phyloP scores from a whole-genome alignment of 2,329 filamentous ascomycete species.

The Peltaster fructicola region DNA sequence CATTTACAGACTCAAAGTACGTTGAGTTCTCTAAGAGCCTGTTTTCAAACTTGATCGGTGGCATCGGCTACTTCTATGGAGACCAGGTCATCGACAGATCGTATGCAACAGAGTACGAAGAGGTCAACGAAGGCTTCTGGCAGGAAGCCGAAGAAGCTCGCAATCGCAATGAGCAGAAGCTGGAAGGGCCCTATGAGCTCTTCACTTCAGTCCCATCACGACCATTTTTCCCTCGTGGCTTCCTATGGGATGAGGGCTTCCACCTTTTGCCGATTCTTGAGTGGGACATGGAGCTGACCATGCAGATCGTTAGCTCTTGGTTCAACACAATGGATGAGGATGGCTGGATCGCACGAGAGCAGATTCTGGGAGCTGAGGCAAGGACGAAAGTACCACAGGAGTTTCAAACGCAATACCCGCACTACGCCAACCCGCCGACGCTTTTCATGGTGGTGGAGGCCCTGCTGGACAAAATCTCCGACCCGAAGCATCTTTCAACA shows the following conservation, averaged over 20 bases:
- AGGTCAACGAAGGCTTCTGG: constrained; percentile 93
- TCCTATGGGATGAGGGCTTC: constrained; percentile 97
- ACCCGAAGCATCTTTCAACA: neutral
- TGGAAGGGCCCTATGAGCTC: constrained; percentile 71
- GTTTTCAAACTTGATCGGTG: constrained; percentile 85
- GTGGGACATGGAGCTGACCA: constrained; percentile 78
- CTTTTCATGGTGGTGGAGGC: constrained; percentile 76
- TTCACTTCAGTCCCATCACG: constrained; percentile 84
- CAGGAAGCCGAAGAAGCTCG: constrained; percentile 72
- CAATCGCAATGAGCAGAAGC: constrained; percentile 44
- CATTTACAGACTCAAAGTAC: constrained; percentile 55
- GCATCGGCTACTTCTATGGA: constrained; percentile 89
- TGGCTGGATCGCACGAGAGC: constrained; percentile 92
- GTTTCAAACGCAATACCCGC: constrained; percentile 90
- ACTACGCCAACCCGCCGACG: constrained; percentile 93
- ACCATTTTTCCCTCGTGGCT: constrained; percentile 90
- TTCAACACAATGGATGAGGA: constrained; percentile 91
- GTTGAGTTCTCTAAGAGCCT: constrained; percentile 69
- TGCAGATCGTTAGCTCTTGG: constrained; percentile 87
- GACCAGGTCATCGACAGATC: constrained; percentile 78
- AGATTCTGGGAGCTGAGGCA: constrained; percentile 82
- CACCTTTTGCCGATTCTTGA: constrained; percentile 81
- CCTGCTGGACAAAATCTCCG: constrained; percentile 50
- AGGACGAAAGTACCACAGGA: constrained; percentile 85
- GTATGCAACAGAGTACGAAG: constrained; percentile 81